Evolutionary conservation across 768 basidiomycete species (phyloP).

Genomic region (Leccinum subtestaceum): DNA sequence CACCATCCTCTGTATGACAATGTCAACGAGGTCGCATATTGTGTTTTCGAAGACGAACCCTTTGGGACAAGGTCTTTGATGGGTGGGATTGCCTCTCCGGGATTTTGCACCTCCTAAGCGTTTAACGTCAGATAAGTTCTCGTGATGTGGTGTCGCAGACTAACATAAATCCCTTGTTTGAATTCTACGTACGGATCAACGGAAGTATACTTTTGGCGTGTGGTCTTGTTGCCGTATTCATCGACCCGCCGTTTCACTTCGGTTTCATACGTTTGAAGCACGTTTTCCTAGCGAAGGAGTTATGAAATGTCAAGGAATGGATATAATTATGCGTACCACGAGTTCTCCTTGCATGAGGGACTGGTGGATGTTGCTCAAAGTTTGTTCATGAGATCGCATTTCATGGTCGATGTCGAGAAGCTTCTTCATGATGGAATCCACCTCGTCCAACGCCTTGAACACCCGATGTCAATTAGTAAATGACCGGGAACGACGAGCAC

Average conservation of each 20-base stretch:
- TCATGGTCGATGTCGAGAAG: slow-evolving; percentile 65
- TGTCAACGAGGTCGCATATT: background rate
- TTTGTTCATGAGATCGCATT: slow-evolving; percentile 53
- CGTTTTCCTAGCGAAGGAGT: slow-evolving; percentile 43
- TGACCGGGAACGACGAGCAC: slow-evolving; percentile 8
- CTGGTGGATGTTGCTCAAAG: slow-evolving; percentile 57
- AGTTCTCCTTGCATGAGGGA: slow-evolving; percentile 50
- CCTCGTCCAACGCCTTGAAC: slow-evolving; percentile 49
- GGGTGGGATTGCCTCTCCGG: slow-evolving; percentile 70
- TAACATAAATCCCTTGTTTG: slow-evolving; percentile 64
- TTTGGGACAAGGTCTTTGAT: slow-evolving; percentile 67
- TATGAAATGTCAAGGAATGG: background rate
- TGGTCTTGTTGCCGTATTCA: slow-evolving; percentile 57
- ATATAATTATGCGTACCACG: slow-evolving; percentile 46
- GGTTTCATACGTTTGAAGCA: slow-evolving; percentile 48
- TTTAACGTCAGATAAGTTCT: slow-evolving; percentile 7
- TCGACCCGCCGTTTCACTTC: slow-evolving; percentile 42
- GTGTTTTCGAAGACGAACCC: slow-evolving; percentile 42
- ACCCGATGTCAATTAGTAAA: background rate
- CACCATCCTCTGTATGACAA: slow-evolving; percentile 60
- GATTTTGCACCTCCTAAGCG: slow-evolving; percentile 62
- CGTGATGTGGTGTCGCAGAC: slow-evolving; percentile 23
- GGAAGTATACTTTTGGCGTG: slow-evolving; percentile 77
- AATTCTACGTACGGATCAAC: slow-evolving; percentile 57
- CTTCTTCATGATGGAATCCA: slow-evolving; percentile 67